Percentiles rank a stretch among this genome's conserved stretches.
phyloP scores from a whole-genome alignment of 1,284 basidiomycete genomes.

The Inonotus hispidus region DNA sequence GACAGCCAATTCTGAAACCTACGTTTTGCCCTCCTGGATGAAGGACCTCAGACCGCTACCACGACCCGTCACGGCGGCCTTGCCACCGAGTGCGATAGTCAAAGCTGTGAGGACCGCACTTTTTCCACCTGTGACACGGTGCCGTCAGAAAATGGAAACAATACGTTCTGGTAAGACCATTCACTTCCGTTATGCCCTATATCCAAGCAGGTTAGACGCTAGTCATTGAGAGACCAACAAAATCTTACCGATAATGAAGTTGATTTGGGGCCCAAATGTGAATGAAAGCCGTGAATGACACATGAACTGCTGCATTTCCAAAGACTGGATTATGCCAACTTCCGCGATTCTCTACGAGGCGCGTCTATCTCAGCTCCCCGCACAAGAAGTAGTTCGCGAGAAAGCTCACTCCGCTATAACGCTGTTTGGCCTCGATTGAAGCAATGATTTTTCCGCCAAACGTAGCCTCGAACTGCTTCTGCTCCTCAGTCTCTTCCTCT shows the following conservation, averaged over 20 bases:
- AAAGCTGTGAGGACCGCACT: constrained; percentile 93
- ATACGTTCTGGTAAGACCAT: constrained; percentile 27
- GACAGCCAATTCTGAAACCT: constrained; percentile 26
- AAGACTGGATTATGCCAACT: constrained; percentile 80
- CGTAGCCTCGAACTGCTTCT: constrained; percentile 55
- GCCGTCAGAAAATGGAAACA: not conserved
- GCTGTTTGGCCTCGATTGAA: constrained; percentile 47
- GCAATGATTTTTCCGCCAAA: constrained; percentile 51
- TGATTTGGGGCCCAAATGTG: constrained; percentile 84
- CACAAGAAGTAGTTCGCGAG: not conserved
- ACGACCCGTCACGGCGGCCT: constrained; percentile 84
- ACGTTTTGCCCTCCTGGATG: constrained; percentile 83
- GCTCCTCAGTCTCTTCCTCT: constrained; percentile 42
- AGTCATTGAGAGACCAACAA: constrained; percentile 25
- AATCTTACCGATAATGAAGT: constrained; percentile 90
- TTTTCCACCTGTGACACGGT: constrained; percentile 75
- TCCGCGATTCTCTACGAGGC: constrained; percentile 63
- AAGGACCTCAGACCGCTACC: constrained; percentile 85
- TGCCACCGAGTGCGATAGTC: constrained; percentile 91
- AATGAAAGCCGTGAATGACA: constrained; percentile 85
- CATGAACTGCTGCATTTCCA: constrained; percentile 95
- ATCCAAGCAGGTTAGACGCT: not conserved
- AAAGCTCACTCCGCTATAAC: constrained; percentile 49
- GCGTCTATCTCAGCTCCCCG: not conserved
- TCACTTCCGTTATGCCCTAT: constrained; percentile 75